A percentile compares a stretch with the other conserved stretches of the same genome.
Conservation (phyloP, 139 green algal genomes). For the Limnomonas spitsbergensis region DNA sequence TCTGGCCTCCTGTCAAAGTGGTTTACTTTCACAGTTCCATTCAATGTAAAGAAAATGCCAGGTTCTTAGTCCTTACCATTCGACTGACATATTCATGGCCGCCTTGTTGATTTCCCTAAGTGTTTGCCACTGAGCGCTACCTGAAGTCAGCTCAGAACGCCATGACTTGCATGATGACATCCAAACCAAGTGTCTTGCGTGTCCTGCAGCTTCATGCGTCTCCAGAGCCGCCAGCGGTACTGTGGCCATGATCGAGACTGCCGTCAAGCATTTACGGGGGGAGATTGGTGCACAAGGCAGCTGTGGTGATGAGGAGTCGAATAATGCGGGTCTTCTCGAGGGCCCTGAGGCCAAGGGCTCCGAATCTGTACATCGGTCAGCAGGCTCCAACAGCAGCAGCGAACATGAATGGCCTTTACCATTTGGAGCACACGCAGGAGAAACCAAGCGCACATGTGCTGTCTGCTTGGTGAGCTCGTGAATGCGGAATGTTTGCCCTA, state of each 20-base stretch:
- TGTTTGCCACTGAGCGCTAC: no score
- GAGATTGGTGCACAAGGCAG: not conserved
- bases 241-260: not conserved
- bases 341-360: not conserved
- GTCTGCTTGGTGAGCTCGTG: constrained; percentile 31
- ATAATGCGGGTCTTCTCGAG: not conserved
- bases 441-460: constrained; percentile 43
- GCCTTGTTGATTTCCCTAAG: no score
- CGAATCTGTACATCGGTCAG: no score
- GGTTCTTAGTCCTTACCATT: no score
- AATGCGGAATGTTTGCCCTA: not conserved
- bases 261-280: not conserved
- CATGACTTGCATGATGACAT: no score
- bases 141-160: no score
- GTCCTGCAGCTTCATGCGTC: no score
- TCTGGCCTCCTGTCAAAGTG: not conserved
- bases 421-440: constrained; percentile 24
- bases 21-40: not conserved
- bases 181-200: no score
- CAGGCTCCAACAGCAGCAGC: constrained; percentile 26
- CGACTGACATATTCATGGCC: no score
- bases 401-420: constrained; percentile 10
- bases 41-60: not conserved
- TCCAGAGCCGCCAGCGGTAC: not conserved
- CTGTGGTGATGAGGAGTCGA: not conserved